A percentile compares a stretch with the other conserved stretches of the same genome.
Evolutionary conservation across 805 yeast genomes (phyloP).

Genomic region (Cyberlindnera subsufficiens): DNA sequence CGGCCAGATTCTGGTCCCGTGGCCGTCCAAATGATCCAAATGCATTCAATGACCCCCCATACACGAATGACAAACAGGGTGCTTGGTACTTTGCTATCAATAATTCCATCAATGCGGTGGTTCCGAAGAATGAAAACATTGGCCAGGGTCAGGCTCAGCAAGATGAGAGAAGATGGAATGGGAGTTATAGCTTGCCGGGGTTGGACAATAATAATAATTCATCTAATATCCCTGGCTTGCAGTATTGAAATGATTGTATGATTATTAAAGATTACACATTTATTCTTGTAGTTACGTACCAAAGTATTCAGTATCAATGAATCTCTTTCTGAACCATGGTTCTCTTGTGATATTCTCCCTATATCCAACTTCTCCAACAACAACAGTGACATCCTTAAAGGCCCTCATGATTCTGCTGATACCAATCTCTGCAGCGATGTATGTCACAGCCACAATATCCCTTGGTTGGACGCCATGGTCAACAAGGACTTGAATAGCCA

Average conservation of each 20-base stretch:
- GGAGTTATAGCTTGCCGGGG: constrained; percentile 3
- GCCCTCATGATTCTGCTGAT: constrained; percentile 67
- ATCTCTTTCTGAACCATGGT: constrained; percentile 61
- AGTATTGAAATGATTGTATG: constrained; percentile 1
- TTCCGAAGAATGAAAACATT: constrained; percentile 26
- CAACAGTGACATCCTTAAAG: constrained; percentile 54
- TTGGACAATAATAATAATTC: constrained; percentile 1
- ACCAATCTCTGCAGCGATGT: constrained; percentile 76
- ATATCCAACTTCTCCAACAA: constrained; percentile 60
- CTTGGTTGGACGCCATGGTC: constrained; percentile 68
- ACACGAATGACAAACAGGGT: constrained; percentile 56
- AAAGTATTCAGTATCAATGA: constrained; percentile 71
- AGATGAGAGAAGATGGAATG: not conserved
- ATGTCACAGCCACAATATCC: constrained; percentile 63
- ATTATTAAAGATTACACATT: not conserved
- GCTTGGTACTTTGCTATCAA: constrained; percentile 49
- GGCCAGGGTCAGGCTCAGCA: constrained; percentile 7
- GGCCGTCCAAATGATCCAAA: constrained; percentile 85
- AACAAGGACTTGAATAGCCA: constrained; percentile 84
- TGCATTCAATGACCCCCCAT: constrained; percentile 76
- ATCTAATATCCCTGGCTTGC: constrained; percentile 10
- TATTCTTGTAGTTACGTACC: constrained; percentile 41
- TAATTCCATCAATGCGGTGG: constrained; percentile 28
- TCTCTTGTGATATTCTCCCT: constrained; percentile 41
- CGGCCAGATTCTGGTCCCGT: constrained; percentile 91